Percentiles rank a stretch among this genome's conserved stretches.
Evolutionary conservation across 2,329 filamentous ascomycete genomes (phyloP).

Genomic region (Trichoderma harzianum): DNA sequence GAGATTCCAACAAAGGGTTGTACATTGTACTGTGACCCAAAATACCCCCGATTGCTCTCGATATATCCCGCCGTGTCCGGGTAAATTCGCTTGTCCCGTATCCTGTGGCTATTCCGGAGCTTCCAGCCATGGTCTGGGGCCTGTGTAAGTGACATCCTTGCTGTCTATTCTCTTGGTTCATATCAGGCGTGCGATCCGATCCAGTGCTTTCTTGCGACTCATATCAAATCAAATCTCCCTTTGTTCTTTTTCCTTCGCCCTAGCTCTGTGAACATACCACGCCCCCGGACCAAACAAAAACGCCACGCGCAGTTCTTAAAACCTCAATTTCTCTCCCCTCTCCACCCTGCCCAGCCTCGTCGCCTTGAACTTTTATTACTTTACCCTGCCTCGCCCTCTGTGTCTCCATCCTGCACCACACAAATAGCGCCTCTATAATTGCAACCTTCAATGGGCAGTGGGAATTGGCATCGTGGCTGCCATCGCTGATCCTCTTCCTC

Average conservation of each 20-base stretch:
- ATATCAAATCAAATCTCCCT: not conserved
- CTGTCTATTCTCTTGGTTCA: not conserved
- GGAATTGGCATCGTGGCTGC: constrained; percentile 1
- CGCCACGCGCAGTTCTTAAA: not conserved
- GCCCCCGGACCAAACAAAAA: not conserved
- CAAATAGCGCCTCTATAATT: not conserved
- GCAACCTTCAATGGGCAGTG: not conserved
- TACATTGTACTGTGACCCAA: not conserved
- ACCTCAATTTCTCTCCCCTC: not conserved
- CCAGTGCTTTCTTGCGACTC: not conserved
- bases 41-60: not conserved
- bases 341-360: constrained; percentile 2
- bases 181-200: not conserved
- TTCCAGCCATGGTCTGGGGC: constrained; percentile 19
- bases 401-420: not conserved
- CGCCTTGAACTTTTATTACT: not conserved
- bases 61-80: not conserved
- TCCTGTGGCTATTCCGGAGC: constrained; percentile 7
- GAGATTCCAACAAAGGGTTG: not conserved
- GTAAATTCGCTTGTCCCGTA: not conserved
- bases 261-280: not conserved
- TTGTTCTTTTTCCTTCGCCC: not conserved
- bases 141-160: constrained; percentile 17
- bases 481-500: not conserved
- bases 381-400: constrained; percentile 5